Evolutionary conservation across 1,139 yeast species (phyloP), one percentile per base, ranked within the genome.

Genomic region (Scheffersomyces stambukii): DNA sequence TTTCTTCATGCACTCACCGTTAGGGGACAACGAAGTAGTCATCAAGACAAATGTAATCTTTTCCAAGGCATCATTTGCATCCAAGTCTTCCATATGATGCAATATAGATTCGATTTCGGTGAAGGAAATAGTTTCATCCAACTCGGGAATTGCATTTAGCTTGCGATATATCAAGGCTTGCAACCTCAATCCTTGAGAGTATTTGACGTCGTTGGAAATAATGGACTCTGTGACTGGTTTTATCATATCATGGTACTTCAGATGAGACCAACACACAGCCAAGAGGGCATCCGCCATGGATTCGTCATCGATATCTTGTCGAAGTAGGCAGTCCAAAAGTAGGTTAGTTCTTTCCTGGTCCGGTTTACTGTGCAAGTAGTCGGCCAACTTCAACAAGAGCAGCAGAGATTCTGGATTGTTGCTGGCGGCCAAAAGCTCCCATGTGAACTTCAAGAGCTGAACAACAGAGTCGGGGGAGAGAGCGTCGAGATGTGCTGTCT

Each of bases 291-390:
- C 56, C 2, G 39, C 45, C 12, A 57, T 28, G 1, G 48, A 23
- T 27, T 57, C 64, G 28, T 57, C 60, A 3, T 43, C 56, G 5
- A 48, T 33, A 28, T 46, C 37, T 28, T 51, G 56, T 19, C 28
- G 35, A 21, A 52, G 48, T 1, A 59, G 20, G 10, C 35, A 49
- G 6, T 38, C 36, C n/a, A n/a, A n/a, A n/a, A n/a, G n/a, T n/a
- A n/a, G n/a, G n/a, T n/a, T n/a, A n/a, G n/a, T n/a, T 20, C 42
- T 40, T 3, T 55, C 33, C 6, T 33, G 31, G 12, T 39, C 34
- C 6, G 35, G 35, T 9, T 40, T 33, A 11, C 22, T 19, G n/a
- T 38, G 31, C 4, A 48, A 20, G 15, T 17, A 28, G 4, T 21
- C n/a, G n/a, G n/a, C n/a, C n/a, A n/a, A n/a, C n/a, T n/a, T n/a